Evolutionary conservation across 2,329 filamentous ascomycete genomes (phyloP).

Genomic region (Aspergillus sp.): DNA sequence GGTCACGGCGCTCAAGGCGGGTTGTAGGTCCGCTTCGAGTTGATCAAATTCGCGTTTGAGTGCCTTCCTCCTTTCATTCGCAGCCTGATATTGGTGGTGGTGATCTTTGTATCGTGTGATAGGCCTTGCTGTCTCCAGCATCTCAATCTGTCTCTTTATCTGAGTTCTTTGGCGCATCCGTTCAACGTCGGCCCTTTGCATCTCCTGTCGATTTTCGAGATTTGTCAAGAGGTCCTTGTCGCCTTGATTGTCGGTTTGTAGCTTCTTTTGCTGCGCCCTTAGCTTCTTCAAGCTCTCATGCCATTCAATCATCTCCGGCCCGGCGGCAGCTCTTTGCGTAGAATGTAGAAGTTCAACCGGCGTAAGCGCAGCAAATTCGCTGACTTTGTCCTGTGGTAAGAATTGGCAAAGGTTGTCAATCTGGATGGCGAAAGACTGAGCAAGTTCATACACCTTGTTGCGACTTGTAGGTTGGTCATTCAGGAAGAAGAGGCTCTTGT

Average conservation of each 20-base stretch:
- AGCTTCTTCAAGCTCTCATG: slow-evolving; percentile 66
- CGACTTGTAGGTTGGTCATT: slow-evolving; percentile 56
- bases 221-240: slow-evolving; percentile 57
- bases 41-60: slow-evolving; percentile 51
- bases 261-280: slow-evolving; percentile 59
- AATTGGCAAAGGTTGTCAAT: slow-evolving; percentile 98
- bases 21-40: slow-evolving; percentile 56
- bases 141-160: slow-evolving; percentile 55
- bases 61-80: slow-evolving; percentile 49
- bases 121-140: slow-evolving; percentile 58
- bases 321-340: slow-evolving; percentile 81
- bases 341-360: slow-evolving; percentile 74
- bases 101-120: slow-evolving; percentile 57
- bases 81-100: slow-evolving; percentile 39
- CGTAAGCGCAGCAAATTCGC: slow-evolving; percentile 79
- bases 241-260: slow-evolving; percentile 50
- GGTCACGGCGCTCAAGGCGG: slow-evolving; percentile 60
- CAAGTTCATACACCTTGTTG: slow-evolving; percentile 59
- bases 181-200: slow-evolving; percentile 73
- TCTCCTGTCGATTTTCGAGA: slow-evolving; percentile 64
- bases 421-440: slow-evolving; percentile 71
- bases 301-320: slow-evolving; percentile 68
- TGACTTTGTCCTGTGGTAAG: slow-evolving; percentile 88
- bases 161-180: slow-evolving; percentile 67
- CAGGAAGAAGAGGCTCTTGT: slow-evolving; percentile 69